Evolutionary conservation across 345 rosid genomes (phyloP).

Genomic region (Pistacia vera): DNA sequence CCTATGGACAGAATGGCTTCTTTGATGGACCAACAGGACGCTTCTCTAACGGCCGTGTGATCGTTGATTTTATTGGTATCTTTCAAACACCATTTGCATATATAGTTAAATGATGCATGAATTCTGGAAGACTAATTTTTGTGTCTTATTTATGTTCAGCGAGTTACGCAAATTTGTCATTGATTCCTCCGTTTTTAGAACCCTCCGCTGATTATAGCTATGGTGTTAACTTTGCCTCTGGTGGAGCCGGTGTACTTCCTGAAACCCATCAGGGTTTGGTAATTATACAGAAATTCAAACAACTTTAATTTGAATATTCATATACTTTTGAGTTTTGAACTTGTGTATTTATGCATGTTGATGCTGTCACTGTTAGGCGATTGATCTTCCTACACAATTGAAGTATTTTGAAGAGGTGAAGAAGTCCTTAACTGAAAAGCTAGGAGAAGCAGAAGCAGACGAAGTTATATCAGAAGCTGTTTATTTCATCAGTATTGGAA

Average conservation of each 20-base stretch:
- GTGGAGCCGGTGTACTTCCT: slow-evolving; percentile 56
- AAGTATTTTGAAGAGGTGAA: slow-evolving; percentile 39
- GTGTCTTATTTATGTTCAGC: slow-evolving; percentile 23
- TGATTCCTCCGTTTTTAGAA: slow-evolving; percentile 47
- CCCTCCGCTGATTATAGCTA: slow-evolving; percentile 34
- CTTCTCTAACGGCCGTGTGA: slow-evolving; percentile 55
- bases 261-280: slow-evolving; percentile 52
- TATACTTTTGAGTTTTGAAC: too few species aligned
- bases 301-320: too few species aligned
- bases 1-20: slow-evolving; percentile 50
- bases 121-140: background rate
- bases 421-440: slow-evolving; percentile 34
- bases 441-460: slow-evolving; percentile 35
- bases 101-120: background rate
- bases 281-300: background rate
- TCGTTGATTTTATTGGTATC: slow-evolving; percentile 55
- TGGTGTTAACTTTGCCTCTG: slow-evolving; percentile 58
- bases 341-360: background rate
- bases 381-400: slow-evolving; percentile 48
- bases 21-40: slow-evolving; percentile 46
- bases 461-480: slow-evolving; percentile 48
- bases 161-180: slow-evolving; percentile 51
- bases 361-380: slow-evolving; percentile 23
- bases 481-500: slow-evolving; percentile 55
- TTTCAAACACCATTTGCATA: background rate